Percentiles rank a stretch among this genome's conserved stretches.
Evolutionary conservation across 2,329 filamentous ascomycete species (phyloP).

Genomic region (Torrubiella hemipterigena): DNA sequence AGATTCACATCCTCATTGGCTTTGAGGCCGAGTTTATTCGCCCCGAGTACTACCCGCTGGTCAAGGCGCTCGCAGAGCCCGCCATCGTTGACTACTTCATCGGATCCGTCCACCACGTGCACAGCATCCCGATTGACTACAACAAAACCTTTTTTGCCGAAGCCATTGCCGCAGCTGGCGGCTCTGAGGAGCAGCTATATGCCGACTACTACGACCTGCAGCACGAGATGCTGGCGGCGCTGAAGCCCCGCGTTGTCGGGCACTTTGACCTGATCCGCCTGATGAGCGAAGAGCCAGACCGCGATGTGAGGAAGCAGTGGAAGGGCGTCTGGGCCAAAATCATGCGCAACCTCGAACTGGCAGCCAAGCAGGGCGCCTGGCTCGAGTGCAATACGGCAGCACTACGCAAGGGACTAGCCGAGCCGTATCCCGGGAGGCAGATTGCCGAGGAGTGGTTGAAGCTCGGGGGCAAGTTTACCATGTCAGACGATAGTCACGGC

Average conservation of each 20-base stretch:
- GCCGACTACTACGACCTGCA: conserved; percentile 84
- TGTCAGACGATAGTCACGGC: conserved; percentile 93
- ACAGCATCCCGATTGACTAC: conserved; percentile 81
- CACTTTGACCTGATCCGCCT: conserved; percentile 90
- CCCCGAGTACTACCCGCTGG: conserved; percentile 43
- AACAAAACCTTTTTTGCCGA: conserved; percentile 53
- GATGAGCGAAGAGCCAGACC: conserved; percentile 56
- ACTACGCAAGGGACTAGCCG: conserved; percentile 75
- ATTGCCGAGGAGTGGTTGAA: conserved; percentile 70
- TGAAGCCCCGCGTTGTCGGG: conserved; percentile 70
- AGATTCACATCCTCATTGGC: conserved; percentile 73
- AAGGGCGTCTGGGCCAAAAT: conserved; percentile 61
- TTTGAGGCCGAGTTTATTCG: conserved; percentile 94
- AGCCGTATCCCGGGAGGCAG: conserved; percentile 74
- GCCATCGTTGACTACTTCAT: conserved; percentile 78
- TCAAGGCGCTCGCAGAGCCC: conserved; percentile 46
- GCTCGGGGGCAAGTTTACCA: conserved; percentile 69
- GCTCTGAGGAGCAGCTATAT: conserved; percentile 61
- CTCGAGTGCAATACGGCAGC: conserved; percentile 84
- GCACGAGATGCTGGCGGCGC: conserved; percentile 60
- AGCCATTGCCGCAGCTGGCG: conserved; percentile 19
- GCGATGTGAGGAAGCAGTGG: conserved; percentile 47
- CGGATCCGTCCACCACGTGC: conserved; percentile 84
- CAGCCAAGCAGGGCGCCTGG: conserved; percentile 64
- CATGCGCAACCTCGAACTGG: conserved; percentile 58